Conservation (phyloP, 495 filamentous ascomycete species). For the Xylaria longipes region DNA sequence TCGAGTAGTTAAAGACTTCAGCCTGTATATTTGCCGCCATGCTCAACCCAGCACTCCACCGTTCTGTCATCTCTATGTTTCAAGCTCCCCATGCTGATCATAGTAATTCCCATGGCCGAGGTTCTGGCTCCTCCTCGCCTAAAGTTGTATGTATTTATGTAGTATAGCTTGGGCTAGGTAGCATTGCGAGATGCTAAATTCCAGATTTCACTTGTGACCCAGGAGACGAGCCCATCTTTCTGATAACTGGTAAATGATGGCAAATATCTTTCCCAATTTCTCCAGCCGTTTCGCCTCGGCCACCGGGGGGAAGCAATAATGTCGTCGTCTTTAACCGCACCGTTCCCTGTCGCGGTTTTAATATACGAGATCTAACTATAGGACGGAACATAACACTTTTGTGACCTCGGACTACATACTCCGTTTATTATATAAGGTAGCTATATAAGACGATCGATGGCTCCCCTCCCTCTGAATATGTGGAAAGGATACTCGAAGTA, state of each 20-base stretch:
- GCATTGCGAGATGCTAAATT: background rate
- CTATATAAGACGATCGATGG: conserved; percentile 12
- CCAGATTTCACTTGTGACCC: too few relatives aligned
- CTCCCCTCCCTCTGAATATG: background rate
- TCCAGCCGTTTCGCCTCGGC: too few relatives aligned
- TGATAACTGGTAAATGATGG: too few relatives aligned
- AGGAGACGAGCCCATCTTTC: too few relatives aligned
- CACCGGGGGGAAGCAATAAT: background rate
- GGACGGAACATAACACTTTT: conserved; percentile 24
- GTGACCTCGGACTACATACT: conserved; percentile 12
- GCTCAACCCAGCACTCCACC: background rate
- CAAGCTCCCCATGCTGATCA: background rate
- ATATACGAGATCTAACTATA: conserved; percentile 7
- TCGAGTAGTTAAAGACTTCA: conserved; percentile 4
- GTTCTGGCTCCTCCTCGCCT: too few relatives aligned
- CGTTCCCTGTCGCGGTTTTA: background rate
- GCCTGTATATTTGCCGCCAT: conserved; percentile 21
- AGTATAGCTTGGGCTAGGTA: background rate
- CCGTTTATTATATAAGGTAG: conserved; percentile 12
- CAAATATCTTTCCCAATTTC: too few relatives aligned
- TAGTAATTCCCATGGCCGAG: too few relatives aligned
- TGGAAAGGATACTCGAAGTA: background rate
- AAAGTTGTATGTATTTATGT: background rate
- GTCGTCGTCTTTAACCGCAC: background rate
- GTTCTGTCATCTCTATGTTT: background rate